phyloP scores from a whole-genome alignment of 2,329 filamentous ascomycete genomes.

The Arthrobotrys entomopaga region DNA sequence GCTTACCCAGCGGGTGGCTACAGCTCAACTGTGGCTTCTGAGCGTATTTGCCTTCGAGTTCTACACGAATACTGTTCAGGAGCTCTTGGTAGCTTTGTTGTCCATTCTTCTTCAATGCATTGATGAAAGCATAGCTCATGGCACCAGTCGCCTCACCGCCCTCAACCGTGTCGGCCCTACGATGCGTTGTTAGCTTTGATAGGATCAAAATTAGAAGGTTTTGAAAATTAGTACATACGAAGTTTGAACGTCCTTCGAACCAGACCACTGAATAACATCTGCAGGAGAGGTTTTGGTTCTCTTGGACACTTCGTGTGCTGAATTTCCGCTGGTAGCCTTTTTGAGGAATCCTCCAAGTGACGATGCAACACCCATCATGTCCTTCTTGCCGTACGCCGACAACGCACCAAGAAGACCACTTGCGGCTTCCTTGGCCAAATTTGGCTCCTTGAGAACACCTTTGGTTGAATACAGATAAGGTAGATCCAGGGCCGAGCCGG shows the following conservation, averaged over 20 bases:
- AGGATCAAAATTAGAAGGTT: neutral
- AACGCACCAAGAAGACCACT: constrained; percentile 75
- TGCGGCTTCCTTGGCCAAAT: constrained; percentile 81
- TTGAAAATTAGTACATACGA: constrained; percentile 69
- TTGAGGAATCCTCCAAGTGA: constrained; percentile 87
- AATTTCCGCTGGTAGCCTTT: constrained; percentile 81
- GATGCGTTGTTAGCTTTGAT: constrained; percentile 56
- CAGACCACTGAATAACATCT: constrained; percentile 98
- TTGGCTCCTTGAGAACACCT: constrained; percentile 80
- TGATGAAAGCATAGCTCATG: constrained; percentile 98
- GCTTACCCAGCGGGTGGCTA: constrained; percentile 89
- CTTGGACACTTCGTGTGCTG: constrained; percentile 80
- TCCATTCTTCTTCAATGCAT: constrained; percentile 87
- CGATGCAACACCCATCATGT: constrained; percentile 81
- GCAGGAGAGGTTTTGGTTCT: constrained; percentile 92
- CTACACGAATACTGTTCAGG: constrained; percentile 92
- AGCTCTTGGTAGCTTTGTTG: constrained; percentile 96
- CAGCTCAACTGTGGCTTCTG: constrained; percentile 97
- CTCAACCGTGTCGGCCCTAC: constrained; percentile 88
- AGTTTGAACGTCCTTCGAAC: constrained; percentile 94
- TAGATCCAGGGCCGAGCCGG: constrained; percentile 78
- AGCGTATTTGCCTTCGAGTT: constrained; percentile 83
- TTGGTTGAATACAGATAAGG: constrained; percentile 84
- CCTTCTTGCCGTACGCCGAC: constrained; percentile 81
- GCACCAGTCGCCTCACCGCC: constrained; percentile 89